Base-by-base conservation (phyloP, 2,329 filamentous ascomycete species). In the Grosmannia serpens region DNA sequence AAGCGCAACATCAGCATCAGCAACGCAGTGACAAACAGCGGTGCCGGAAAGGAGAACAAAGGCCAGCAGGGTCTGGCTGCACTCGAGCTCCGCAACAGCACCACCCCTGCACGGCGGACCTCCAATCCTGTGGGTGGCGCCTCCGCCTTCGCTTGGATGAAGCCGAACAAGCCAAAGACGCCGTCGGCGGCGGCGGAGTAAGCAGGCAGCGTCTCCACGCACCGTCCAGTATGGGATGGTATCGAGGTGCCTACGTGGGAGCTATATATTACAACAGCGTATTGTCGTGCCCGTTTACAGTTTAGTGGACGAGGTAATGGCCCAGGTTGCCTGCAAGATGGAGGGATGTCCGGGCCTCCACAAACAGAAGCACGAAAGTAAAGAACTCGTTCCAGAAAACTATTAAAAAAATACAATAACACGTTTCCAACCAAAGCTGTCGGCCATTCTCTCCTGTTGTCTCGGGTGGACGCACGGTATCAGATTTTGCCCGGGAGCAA, bases 111-210 rank as follows among this genome's bases (percentile, higher is more conserved):
- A n/a, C 74, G 82, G 20, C 80, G 84, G 59, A 79, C 83, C 8
- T 77, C 83, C 35, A 97, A 97, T 67, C 92, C 94, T 0, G 82
- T 96, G 22, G 92, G 92, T 10, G 89, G 89, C n/a, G 92, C 88
- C 17, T 94, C 89, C 60, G 92, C 92, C 3, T 97, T 97, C 74
- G 86, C 88, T 15, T 97, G 91, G 91, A 86, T 96, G 76, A 92
- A 88, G 53, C 73, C 78, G 22, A 68, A 67, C 55, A 77, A 77
- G 65, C 71, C 76, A 52, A 75, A 75, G 65, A 67, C 72, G 13
- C 67, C 74, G 2, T 67, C 74, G 11, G 64, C 71, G 6, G 62
- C 69, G 27, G 69, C 69, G 8, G 70, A 74, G 50, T 72, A 61
- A 65, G 49, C 20, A 29, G 31, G 6, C 13, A 44, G 41, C 8